Evolutionary conservation across 108 stramenopile genomes (phyloP).

Genomic region (Cyclotella cryptica): DNA sequence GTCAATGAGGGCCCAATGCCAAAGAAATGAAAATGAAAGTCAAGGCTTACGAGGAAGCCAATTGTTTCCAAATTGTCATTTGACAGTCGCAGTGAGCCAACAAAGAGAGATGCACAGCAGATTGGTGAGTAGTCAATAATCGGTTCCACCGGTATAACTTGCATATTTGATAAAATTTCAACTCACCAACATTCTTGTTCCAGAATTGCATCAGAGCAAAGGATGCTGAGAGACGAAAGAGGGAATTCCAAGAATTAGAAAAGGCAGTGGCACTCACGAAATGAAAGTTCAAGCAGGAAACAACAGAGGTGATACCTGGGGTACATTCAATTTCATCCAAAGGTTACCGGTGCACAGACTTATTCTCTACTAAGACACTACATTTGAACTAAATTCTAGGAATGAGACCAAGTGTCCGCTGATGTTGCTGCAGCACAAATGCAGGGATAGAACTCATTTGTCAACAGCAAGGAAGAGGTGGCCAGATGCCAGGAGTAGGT

Average conservation of each 20-base stretch:
- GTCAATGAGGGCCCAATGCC: slow-evolving; percentile 89
- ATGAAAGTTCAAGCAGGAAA: slow-evolving; percentile 83
- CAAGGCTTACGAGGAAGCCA: slow-evolving; percentile 79
- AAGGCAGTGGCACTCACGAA: slow-evolving; percentile 75
- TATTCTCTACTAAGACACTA: not conserved
- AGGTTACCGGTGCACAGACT: too few relatives aligned
- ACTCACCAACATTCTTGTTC: not conserved
- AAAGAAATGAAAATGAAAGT: slow-evolving; percentile 85
- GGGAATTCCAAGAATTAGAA: slow-evolving; percentile 76
- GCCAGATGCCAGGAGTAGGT: slow-evolving; percentile 40
- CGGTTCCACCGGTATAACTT: not conserved
- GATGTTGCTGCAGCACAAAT: slow-evolving; percentile 84
- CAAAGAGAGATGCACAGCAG: slow-evolving; percentile 86
- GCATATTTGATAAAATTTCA: not conserved
- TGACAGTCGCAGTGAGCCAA: slow-evolving; percentile 88
- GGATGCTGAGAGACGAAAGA: slow-evolving; percentile 79
- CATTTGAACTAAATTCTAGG: slow-evolving; percentile 11
- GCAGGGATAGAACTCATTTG: slow-evolving; percentile 87
- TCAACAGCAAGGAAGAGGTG: slow-evolving; percentile 67
- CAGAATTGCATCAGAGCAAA: slow-evolving; percentile 80
- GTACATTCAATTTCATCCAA: slow-evolving; percentile 5
- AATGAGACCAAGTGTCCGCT: slow-evolving; percentile 87
- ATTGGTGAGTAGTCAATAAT: slow-evolving; percentile 42
- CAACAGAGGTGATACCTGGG: slow-evolving; percentile 81
- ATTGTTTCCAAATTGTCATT: slow-evolving; percentile 81